These are phyloP conservation scores for Thalassiosira hispida DNA, from an alignment of 352 stramenopile species.

Conservation along the genomic window DNA sequence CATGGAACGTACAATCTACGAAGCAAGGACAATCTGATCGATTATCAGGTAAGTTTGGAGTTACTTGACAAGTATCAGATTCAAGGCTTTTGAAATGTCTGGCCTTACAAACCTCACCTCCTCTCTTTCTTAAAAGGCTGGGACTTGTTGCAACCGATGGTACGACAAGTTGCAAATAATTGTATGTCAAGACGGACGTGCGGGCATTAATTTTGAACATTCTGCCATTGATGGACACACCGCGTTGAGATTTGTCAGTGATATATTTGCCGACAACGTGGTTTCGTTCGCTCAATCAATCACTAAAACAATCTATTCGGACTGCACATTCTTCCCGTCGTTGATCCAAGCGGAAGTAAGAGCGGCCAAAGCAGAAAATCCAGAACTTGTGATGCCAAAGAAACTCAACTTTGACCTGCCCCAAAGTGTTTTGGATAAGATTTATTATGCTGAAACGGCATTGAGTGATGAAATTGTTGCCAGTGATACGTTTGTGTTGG, in stretches of 20 bases:
- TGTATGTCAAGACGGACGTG: slow-evolving; percentile 90
- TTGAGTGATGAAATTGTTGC: slow-evolving; percentile 94
- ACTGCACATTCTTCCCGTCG: slow-evolving; percentile 61
- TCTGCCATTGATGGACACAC: slow-evolving; percentile 96
- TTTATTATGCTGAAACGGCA: slow-evolving; percentile 90
- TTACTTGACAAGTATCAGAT: not conserved
- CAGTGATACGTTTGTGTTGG: slow-evolving; percentile 92
- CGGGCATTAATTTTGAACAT: slow-evolving; percentile 97
- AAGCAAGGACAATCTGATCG: slow-evolving; percentile 64
- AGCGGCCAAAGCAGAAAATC: slow-evolving; percentile 44
- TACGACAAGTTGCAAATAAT: slow-evolving; percentile 98
- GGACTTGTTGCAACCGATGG: slow-evolving; percentile 96
- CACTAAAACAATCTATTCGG: slow-evolving; percentile 81
- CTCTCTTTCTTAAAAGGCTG: slow-evolving; percentile 68
- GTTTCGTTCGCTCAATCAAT: slow-evolving; percentile 92
- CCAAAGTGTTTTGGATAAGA: slow-evolving; percentile 87
- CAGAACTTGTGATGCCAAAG: slow-evolving; percentile 80
- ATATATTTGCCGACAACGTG: slow-evolving; percentile 79
- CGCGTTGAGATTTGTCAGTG: slow-evolving; percentile 84
- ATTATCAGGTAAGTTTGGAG: slow-evolving; percentile 39
- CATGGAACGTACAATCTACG: slow-evolving; percentile 91
- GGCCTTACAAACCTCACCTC: not conserved
- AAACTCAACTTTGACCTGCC: slow-evolving; percentile 92
- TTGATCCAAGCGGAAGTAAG: slow-evolving; percentile 70
- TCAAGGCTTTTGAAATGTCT: not conserved